Percentiles rank a stretch among this genome's conserved stretches.
Conservation (phyloP, 1,284 basidiomycete genomes). For the Cutaneotrichosporon cavernicola region DNA sequence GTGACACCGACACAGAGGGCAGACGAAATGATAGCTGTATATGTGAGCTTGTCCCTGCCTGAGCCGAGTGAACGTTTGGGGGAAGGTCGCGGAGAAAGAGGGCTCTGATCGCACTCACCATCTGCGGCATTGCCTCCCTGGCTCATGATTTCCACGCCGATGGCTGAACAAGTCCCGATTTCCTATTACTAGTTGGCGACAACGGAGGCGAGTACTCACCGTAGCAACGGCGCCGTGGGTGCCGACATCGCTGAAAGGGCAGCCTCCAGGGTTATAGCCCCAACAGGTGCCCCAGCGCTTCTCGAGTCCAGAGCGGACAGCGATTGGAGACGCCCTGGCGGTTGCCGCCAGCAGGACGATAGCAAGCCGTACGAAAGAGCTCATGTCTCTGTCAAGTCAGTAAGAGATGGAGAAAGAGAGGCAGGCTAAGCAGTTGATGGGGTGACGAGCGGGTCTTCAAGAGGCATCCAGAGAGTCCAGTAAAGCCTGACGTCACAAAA, state of each 20-base stretch:
- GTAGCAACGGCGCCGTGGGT: slow-evolving; percentile 31
- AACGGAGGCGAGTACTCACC: slow-evolving; percentile 13
- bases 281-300: slow-evolving; percentile 30
- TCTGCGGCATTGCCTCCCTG: slow-evolving; percentile 54
- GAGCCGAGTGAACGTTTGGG: no score
- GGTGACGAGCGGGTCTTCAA: background rate
- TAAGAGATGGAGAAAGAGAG: background rate
- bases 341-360: background rate
- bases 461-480: no score
- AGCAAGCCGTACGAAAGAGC: background rate
- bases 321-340: background rate
- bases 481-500: no score
- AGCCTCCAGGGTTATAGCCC: slow-evolving; percentile 30
- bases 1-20: slow-evolving; percentile 53
- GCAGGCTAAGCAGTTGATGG: background rate
- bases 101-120: slow-evolving; percentile 24
- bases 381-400: background rate
- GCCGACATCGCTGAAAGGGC: slow-evolving; percentile 29
- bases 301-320: background rate
- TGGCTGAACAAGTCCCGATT: slow-evolving; percentile 52
- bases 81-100: no score
- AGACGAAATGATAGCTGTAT: slow-evolving; percentile 35
- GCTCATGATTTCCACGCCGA: slow-evolving; percentile 49
- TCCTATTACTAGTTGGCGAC: slow-evolving; percentile 25
- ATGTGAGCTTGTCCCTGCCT: background rate